Conservation (phyloP, 371 early-diverging fungal species). For the Zychaea mexicana region DNA sequence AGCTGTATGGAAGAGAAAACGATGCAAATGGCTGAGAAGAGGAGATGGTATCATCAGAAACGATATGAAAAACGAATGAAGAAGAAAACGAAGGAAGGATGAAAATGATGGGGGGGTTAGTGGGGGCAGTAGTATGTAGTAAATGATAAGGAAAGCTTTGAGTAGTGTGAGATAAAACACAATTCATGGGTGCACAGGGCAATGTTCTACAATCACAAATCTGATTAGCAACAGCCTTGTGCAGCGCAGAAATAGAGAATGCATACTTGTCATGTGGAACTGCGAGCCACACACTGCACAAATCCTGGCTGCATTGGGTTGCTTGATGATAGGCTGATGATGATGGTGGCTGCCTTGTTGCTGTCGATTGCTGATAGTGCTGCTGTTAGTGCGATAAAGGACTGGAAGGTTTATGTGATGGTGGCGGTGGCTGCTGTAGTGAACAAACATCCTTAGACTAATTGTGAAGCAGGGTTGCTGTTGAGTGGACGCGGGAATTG, state of each 20-base stretch:
- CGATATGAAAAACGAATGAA: background rate
- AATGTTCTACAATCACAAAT: conserved; percentile 26
- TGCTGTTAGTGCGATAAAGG: background rate
- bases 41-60: too few species aligned
- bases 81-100: background rate
- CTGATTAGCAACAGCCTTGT: background rate
- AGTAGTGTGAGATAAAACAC: background rate
- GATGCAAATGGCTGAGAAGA: too few species aligned
- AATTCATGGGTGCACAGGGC: conserved; percentile 34
- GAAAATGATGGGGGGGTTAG: background rate
- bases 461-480: background rate
- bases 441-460: background rate
- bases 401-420: too few species aligned
- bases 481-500: too few species aligned
- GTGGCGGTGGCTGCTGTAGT: too few species aligned
- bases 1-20: background rate
- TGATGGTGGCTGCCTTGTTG: background rate
- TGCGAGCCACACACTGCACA: conserved; percentile 41
- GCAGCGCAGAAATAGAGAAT: background rate
- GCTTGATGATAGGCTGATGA: background rate
- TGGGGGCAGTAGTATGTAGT: background rate
- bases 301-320: background rate
- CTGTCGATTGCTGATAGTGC: background rate
- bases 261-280: conserved; percentile 40
- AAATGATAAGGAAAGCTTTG: background rate